Evolutionary conservation across 73 alveolate genomes (phyloP), one percentile per base, ranked within the genome.

Genomic region (Breviolum minutum): DNA sequence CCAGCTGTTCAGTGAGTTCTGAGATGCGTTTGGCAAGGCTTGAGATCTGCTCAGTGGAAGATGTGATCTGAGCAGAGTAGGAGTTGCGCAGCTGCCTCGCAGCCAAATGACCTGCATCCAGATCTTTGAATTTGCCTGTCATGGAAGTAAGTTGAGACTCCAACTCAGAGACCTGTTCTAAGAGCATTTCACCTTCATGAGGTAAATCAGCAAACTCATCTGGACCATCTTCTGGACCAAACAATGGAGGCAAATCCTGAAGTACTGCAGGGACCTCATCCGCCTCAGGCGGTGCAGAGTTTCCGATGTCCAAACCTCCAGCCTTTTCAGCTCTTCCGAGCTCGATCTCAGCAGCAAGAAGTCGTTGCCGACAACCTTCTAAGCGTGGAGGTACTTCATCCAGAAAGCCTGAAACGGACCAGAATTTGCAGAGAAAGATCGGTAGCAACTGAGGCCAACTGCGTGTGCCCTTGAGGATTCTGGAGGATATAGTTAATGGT

Each of bases 321-420:
- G 93, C 93, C 76, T 84, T 84, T 61, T 84, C 93, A 8, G 93
- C 93, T 61, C 93, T 73, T 54, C 93, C 76, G 19, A 84, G 93
- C 93, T 84, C 93, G 27, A 84, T 84, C 76, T 84, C 93, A 26
- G 93, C 93, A 54, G 93, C 93, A 22, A 84, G 93, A 73, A 84
- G 62, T 17, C 93, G 93, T 60, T 84, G 93, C 73, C 93, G 93
- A 26, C 93, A 84, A 61, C 73, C 73, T 22, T 84, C 93, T 27
- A 84, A 22, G n/a, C 93, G 93, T 61, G 93, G 93, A 10, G 93
- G 93, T 8, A 84, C 93, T 61, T 84, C 93, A 26, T 84, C 93
- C 62, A 84, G 76, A 84, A 84, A 84, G 76, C 93, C 93, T 77
- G 86, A 63, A 16, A 27, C 24, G 26, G 82, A 24, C 14, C 27